Conservation (phyloP, 2,329 filamentous ascomycete species). For the Graphium sp. region DNA sequence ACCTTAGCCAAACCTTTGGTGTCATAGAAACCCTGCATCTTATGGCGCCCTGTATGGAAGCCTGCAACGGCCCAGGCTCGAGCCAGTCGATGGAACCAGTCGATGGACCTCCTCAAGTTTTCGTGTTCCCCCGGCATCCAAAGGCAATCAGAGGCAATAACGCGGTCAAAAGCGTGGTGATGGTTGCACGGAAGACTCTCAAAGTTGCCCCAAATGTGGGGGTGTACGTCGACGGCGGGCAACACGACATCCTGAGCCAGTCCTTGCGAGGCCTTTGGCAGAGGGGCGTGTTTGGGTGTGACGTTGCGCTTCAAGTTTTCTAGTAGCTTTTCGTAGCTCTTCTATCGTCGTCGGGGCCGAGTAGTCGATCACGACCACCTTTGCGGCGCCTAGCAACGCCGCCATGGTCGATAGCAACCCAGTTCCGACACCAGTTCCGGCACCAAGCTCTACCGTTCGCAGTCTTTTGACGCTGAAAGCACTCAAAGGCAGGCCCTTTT, state of each 20-base stretch:
- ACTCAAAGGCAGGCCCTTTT: constrained; percentile 2
- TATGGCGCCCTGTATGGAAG: constrained; percentile 54
- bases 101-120: constrained; percentile 45
- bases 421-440: constrained; percentile 50
- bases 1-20: constrained; percentile 22
- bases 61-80: constrained; percentile 50
- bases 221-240: constrained; percentile 26
- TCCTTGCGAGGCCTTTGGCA: constrained; percentile 3
- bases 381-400: constrained; percentile 24
- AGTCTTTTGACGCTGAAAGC: constrained; percentile 31
- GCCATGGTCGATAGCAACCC: constrained; percentile 34
- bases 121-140: constrained; percentile 61
- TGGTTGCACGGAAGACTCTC: constrained; percentile 8
- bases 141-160: constrained; percentile 56
- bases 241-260: constrained; percentile 5
- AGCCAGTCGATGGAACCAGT: constrained; percentile 34
- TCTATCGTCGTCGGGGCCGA: constrained; percentile 41
- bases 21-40: constrained; percentile 50
- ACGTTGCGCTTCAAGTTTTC: constrained; percentile 40
- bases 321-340: constrained; percentile 42
- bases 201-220: constrained; percentile 49
- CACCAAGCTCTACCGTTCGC: constrained; percentile 46
- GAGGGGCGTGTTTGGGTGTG: constrained; percentile 12
- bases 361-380: constrained; percentile 50
- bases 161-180: constrained; percentile 33